Conservation (phyloP, 257 asterid genomes). For the Solanum sejunctum region DNA sequence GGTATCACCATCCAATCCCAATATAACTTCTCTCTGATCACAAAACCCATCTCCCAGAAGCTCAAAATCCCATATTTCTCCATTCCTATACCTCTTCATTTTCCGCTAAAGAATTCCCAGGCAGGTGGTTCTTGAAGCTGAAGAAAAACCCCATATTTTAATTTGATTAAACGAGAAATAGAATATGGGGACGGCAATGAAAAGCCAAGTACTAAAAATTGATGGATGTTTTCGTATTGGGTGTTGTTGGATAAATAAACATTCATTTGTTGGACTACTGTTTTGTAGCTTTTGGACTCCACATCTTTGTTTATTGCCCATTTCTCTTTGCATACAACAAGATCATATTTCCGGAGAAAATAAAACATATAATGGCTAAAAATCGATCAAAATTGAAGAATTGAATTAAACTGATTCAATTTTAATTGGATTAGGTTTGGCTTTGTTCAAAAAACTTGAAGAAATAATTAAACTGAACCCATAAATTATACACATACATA, state of each 20-base stretch:
- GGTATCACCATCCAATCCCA: slow-evolving; percentile 81
- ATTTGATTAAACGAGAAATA: background rate
- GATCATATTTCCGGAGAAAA: too few species aligned
- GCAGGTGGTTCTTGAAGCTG: background rate
- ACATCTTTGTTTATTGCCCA: background rate
- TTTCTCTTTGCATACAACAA: background rate
- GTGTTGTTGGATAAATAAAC: background rate
- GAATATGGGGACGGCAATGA: slow-evolving; percentile 19
- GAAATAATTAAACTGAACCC: too few species aligned
- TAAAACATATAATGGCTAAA: too few species aligned
- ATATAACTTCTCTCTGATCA: slow-evolving; percentile 23
- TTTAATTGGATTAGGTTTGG: too few species aligned
- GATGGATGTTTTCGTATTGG: slow-evolving; percentile 4
- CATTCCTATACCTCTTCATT: slow-evolving; percentile 25
- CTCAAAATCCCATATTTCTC: slow-evolving; percentile 26
- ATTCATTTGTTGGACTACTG: background rate
- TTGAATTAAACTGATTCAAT: too few species aligned
- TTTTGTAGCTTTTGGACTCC: background rate
- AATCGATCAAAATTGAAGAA: too few species aligned
- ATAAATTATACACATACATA: too few species aligned
- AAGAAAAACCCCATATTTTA: background rate
- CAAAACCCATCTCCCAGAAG: background rate
- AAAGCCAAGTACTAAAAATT: background rate
- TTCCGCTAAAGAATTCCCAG: background rate
- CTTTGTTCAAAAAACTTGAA: too few species aligned